phyloP scores from a whole-genome alignment of 2,329 filamentous ascomycete species.

The Colletotrichum truncatum region DNA sequence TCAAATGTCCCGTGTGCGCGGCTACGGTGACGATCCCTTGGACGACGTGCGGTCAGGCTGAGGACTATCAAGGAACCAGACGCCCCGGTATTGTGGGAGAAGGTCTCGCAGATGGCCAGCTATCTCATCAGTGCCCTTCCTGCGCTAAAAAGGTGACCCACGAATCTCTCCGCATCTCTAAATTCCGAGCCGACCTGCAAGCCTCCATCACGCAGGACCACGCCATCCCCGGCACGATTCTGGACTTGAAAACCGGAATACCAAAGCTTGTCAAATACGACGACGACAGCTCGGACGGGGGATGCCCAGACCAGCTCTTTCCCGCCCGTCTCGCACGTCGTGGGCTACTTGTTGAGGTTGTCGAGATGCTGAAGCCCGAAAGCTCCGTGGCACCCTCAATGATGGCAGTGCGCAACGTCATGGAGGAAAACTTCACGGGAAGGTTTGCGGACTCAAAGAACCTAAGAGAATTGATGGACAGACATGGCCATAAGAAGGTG shows the following conservation, averaged over 20 bases:
- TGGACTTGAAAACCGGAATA: constrained; percentile 54
- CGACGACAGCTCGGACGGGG: neutral
- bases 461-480: constrained; percentile 13
- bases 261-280: neutral
- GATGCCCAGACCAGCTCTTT: constrained; percentile 25
- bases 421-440: constrained; percentile 27
- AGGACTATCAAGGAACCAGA: constrained; percentile 41
- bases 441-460: constrained; percentile 21
- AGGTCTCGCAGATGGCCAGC: constrained; percentile 61
- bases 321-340: constrained; percentile 21
- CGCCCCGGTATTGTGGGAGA: constrained; percentile 45
- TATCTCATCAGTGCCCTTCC: constrained; percentile 53
- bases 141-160: constrained; percentile 61
- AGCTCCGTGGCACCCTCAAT: neutral
- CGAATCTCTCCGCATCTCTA: constrained; percentile 63
- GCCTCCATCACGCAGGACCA: constrained; percentile 49
- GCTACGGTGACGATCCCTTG: constrained; percentile 55
- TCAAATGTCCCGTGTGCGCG: constrained; percentile 62
- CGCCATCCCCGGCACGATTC: constrained; percentile 69
- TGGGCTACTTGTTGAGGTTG: constrained; percentile 10
- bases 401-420: constrained; percentile 8
- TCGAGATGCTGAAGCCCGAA: neutral
- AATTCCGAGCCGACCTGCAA: constrained; percentile 65
- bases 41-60: constrained; percentile 55
- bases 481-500: constrained; percentile 8